Percentiles rank a stretch among this genome's conserved stretches.
These are phyloP conservation scores for Hypomontagnella monticulosa DNA, from an alignment of 495 filamentous ascomycete species.

Conservation along the genomic window DNA sequence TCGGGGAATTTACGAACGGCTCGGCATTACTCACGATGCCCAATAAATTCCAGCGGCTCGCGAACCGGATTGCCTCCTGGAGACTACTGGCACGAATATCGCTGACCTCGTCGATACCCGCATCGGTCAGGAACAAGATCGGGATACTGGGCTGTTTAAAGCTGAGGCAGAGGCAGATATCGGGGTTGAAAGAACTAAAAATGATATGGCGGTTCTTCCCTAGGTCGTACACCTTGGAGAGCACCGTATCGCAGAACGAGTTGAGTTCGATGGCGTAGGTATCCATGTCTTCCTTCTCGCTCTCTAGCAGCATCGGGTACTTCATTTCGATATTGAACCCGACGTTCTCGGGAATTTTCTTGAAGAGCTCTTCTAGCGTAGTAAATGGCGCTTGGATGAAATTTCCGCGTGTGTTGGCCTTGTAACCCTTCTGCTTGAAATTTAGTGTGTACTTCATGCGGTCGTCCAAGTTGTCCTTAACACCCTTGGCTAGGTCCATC, in stretches of 20 bases:
- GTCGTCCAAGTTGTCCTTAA: slow-evolving; percentile 73
- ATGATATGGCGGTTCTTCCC: slow-evolving; percentile 82
- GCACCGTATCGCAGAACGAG: slow-evolving; percentile 92
- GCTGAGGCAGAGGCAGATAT: slow-evolving; percentile 90
- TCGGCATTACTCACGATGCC: slow-evolving; percentile 88
- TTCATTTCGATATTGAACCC: slow-evolving; percentile 99
- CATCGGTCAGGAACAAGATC: slow-evolving; percentile 92
- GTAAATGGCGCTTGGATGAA: slow-evolving; percentile 96
- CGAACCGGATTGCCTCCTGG: slow-evolving; percentile 95
- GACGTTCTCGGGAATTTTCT: slow-evolving; percentile 77
- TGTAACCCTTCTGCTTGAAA: slow-evolving; percentile 89
- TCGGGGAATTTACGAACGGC: slow-evolving; percentile 84
- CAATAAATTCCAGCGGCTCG: slow-evolving; percentile 90
- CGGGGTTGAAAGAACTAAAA: slow-evolving; percentile 96
- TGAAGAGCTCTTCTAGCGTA: slow-evolving; percentile 92
- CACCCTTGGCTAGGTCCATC: slow-evolving; percentile 49
- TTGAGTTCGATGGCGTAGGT: slow-evolving; percentile 97
- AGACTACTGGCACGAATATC: slow-evolving; percentile 93
- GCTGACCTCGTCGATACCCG: slow-evolving; percentile 76
- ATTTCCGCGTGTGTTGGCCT: slow-evolving; percentile 90
- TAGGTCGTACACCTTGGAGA: slow-evolving; percentile 80
- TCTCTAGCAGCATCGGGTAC: slow-evolving; percentile 97
- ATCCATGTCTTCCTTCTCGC: slow-evolving; percentile 96
- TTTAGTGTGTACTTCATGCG: slow-evolving; percentile 97
- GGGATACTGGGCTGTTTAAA: slow-evolving; percentile 97